These are phyloP conservation scores for Orbilia brochopaga DNA, from an alignment of 2,329 filamentous ascomycete genomes.

Conservation along the genomic window DNA sequence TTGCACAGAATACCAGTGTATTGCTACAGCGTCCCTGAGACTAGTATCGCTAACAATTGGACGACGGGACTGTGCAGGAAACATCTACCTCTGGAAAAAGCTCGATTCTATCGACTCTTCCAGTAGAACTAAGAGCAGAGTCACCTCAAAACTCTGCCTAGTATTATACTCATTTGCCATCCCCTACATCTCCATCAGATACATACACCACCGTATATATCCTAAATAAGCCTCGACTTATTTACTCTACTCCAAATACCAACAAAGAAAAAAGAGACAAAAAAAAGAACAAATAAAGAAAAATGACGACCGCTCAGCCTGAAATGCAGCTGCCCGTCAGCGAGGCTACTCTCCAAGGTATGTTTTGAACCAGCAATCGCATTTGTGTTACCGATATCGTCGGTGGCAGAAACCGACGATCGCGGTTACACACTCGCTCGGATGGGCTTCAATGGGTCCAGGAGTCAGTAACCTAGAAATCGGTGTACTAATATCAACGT, in stretches of 20 bases:
- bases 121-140: constrained; percentile 4
- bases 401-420: not conserved
- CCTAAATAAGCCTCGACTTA: no score
- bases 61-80: constrained; percentile 36
- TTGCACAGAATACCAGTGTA: not conserved
- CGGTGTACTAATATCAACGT: constrained; percentile 12
- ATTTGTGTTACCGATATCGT: not conserved
- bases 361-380: not conserved
- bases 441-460: no score
- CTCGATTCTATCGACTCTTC: constrained; percentile 29
- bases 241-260: constrained; percentile 14
- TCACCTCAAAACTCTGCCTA: constrained; percentile 5
- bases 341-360: constrained; percentile 33
- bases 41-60: constrained; percentile 13
- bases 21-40: no score
- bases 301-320: constrained; percentile 19
- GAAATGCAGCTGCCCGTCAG: not conserved
- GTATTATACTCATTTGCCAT: constrained; percentile 7
- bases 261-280: constrained; percentile 20
- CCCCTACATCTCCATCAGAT: constrained; percentile 25
- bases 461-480: not conserved
- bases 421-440: not conserved
- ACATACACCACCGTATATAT: not conserved
- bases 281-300: not conserved
- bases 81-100: constrained; percentile 21